These are phyloP conservation scores for Kazachstania sp. DNA, from an alignment of 1,139 yeast genomes.

Conservation along the genomic window DNA sequence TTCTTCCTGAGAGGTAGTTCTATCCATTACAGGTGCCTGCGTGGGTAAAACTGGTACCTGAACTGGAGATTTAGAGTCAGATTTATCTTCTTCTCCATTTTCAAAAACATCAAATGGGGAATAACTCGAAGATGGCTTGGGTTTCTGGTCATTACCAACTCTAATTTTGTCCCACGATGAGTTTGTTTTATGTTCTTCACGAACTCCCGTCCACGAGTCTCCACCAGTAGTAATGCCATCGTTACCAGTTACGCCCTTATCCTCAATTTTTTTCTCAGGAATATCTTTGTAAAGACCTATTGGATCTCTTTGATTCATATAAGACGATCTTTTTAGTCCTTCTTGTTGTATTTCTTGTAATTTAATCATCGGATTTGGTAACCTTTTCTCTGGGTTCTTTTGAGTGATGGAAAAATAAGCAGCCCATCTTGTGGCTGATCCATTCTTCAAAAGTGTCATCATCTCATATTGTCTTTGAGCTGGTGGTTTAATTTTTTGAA, in stretches of 20 bases:
- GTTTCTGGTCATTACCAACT: neutral
- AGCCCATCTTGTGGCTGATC: conserved; percentile 33
- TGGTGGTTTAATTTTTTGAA: conserved; percentile 6
- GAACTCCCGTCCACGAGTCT: conserved; percentile 24
- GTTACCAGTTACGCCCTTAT: neutral
- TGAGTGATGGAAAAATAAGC: conserved; percentile 32
- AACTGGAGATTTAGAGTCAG: no score
- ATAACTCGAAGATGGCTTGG: neutral
- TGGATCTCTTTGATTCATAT: conserved; percentile 32
- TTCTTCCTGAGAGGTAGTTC: conserved; percentile 11
- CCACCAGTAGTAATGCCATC: neutral
- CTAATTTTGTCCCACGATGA: conserved; percentile 26
- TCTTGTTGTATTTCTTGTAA: conserved; percentile 19
- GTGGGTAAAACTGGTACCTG: no score
- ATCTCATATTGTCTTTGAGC: conserved; percentile 32
- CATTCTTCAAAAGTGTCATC: conserved; percentile 29
- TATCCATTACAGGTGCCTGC: neutral
- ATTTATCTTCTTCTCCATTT: neutral
- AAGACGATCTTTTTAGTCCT: neutral
- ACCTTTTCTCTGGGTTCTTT: conserved; percentile 32
- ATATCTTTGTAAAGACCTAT: conserved; percentile 25
- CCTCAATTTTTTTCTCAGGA: neutral
- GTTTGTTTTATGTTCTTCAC: conserved; percentile 11
- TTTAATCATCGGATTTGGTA: conserved; percentile 33
- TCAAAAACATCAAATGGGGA: conserved; percentile 2